Conservation (phyloP, 1,284 basidiomycete species). For the Pyrrhoderma noxium region DNA sequence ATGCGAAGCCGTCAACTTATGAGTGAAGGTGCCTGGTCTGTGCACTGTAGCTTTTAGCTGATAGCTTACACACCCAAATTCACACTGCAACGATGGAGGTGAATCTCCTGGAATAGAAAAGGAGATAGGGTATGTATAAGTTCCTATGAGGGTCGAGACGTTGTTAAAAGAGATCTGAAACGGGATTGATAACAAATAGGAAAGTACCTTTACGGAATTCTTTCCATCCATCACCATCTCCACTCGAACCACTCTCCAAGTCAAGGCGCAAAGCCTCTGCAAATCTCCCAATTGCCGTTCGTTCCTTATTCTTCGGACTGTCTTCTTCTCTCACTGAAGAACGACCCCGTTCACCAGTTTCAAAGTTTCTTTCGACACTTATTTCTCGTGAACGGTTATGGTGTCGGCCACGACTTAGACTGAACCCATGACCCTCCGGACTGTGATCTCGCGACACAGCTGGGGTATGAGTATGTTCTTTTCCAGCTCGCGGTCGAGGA, state of each 20-base stretch:
- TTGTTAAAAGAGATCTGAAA: too few species aligned
- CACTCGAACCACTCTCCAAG: constrained; percentile 32
- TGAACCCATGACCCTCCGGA: constrained; percentile 12
- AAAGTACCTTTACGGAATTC: constrained; percentile 92
- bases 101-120: constrained; percentile 78
- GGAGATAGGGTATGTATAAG: constrained; percentile 91
- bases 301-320: constrained; percentile 15
- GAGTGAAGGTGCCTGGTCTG: constrained; percentile 75
- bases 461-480: constrained; percentile 7
- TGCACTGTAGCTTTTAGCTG: constrained; percentile 77
- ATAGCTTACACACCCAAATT: constrained; percentile 79
- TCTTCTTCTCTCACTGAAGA: constrained; percentile 3
- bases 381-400: background rate
- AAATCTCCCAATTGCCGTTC: constrained; percentile 11
- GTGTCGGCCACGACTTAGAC: constrained; percentile 16
- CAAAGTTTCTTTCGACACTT: constrained; percentile 1
- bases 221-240: constrained; percentile 64
- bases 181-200: too few species aligned
- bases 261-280: constrained; percentile 14
- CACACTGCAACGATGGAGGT: constrained; percentile 75
- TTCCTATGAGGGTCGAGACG: constrained; percentile 50
- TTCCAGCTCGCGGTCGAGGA: constrained; percentile 20
- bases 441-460: constrained; percentile 12
- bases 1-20: constrained; percentile 63
- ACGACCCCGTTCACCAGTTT: constrained; percentile 2